These are phyloP conservation scores for Colletotrichum paranaense DNA, from an alignment of 2,329 filamentous ascomycete genomes.

Conservation along the genomic window DNA sequence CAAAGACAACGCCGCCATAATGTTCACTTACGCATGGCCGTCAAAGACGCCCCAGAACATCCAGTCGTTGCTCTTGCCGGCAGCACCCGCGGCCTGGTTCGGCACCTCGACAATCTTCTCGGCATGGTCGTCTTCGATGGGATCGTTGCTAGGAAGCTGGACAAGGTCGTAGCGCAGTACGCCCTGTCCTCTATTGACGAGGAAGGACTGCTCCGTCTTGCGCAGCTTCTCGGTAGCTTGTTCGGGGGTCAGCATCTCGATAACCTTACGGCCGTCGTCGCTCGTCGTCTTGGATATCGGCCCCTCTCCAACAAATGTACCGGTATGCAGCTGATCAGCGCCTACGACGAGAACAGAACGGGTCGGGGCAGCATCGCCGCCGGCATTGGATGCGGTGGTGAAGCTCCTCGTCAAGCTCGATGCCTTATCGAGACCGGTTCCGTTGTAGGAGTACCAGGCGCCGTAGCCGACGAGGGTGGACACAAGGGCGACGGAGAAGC, in stretches of 20 bases:
- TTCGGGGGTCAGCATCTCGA: conserved; percentile 97
- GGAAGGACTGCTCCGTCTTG: conserved; percentile 90
- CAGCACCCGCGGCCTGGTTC: conserved; percentile 56
- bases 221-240: conserved; percentile 92
- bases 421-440: conserved; percentile 47
- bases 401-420: conserved; percentile 54
- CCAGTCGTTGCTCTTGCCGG: conserved; percentile 81
- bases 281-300: conserved; percentile 90
- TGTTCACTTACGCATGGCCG: conserved; percentile 80
- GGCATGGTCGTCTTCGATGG: conserved; percentile 97
- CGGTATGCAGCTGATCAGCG: conserved; percentile 89
- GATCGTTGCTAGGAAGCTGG: conserved; percentile 95
- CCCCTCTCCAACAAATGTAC: conserved; percentile 84
- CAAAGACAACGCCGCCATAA: neutral
- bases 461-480: conserved; percentile 80
- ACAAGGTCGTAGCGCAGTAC: conserved; percentile 95
- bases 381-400: conserved; percentile 48
- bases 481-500: conserved; percentile 73
- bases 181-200: conserved; percentile 88
- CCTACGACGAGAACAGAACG: conserved; percentile 86
- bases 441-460: conserved; percentile 79
- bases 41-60: conserved; percentile 99
- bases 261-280: conserved; percentile 83
- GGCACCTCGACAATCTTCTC: conserved; percentile 97
- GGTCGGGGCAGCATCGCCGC: conserved; percentile 57